phyloP scores from a whole-genome alignment of 108 stramenopile species.

The Pseudonitzschia multiseries region DNA sequence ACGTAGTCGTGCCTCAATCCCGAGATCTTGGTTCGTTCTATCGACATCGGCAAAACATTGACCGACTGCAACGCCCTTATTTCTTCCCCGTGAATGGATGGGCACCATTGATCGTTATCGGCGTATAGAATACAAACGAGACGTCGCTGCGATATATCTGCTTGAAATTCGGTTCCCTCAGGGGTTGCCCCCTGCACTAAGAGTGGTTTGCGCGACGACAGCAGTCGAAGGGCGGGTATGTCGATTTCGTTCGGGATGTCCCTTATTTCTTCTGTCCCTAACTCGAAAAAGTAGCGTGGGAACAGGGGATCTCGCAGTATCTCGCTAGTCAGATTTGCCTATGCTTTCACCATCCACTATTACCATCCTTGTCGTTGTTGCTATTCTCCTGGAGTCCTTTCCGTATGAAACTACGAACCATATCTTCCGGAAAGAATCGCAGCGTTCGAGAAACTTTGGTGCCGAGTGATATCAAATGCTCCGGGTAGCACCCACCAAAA shows the following conservation, averaged over 20 bases:
- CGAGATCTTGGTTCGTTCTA: constrained; percentile 27
- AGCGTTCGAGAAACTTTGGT: constrained; percentile 19
- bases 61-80: constrained; percentile 30
- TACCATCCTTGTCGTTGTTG: constrained; percentile 24
- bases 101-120: constrained; percentile 71
- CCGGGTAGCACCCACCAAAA: constrained; percentile 33
- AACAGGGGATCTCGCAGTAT: constrained; percentile 42
- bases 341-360: constrained; percentile 14
- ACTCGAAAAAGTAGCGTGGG: constrained; percentile 61
- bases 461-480: constrained; percentile 38
- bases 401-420: constrained; percentile 38
- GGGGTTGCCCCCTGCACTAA: not conserved
- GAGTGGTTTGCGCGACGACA: not conserved
- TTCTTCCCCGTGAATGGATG: constrained; percentile 51
- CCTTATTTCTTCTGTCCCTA: constrained; percentile 77
- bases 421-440: constrained; percentile 1
- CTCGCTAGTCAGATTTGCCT: constrained; percentile 47
- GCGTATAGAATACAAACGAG: constrained; percentile 58
- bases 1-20: constrained; percentile 52
- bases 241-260: constrained; percentile 62
- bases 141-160: constrained; percentile 42
- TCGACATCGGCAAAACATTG: constrained; percentile 30
- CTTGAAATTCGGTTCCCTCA: constrained; percentile 32
- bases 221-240: constrained; percentile 35
- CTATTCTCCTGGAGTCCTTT: constrained; percentile 23